Conservation (phyloP, 768 basidiomycete species). For the Lentinula lateritia region DNA sequence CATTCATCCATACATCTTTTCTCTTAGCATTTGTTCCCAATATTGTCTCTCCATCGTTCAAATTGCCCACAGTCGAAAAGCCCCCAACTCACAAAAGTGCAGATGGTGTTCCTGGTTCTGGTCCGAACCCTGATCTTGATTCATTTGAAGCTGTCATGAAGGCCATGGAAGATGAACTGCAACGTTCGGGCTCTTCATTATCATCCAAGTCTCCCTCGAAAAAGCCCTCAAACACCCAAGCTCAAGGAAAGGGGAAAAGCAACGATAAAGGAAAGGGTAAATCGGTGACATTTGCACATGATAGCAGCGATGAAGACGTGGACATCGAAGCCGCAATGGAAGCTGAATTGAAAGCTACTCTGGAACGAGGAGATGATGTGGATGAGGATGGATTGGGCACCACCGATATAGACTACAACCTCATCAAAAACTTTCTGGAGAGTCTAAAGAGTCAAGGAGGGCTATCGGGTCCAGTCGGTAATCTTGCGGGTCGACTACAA, state of each 20-base stretch:
- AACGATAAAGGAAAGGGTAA: conserved; percentile 43
- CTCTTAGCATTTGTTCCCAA: conserved; percentile 55
- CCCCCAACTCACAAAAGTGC: neutral
- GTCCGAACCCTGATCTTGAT: conserved; percentile 66
- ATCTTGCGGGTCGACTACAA: conserved; percentile 78
- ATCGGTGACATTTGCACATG: conserved; percentile 22
- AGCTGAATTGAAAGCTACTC: conserved; percentile 64
- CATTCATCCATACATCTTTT: neutral
- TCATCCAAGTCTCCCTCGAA: conserved; percentile 4
- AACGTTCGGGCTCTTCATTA: conserved; percentile 30
- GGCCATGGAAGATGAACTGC: conserved; percentile 87
- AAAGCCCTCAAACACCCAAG: conserved; percentile 2
- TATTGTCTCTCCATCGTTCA: conserved; percentile 1
- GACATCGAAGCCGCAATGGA: conserved; percentile 89
- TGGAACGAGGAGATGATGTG: conserved; percentile 46
- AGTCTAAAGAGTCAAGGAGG: conserved; percentile 93
- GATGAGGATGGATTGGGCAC: conserved; percentile 49
- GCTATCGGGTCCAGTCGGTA: conserved; percentile 86
- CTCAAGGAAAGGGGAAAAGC: neutral
- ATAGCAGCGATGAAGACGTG: conserved; percentile 40
- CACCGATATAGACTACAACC: conserved; percentile 67
- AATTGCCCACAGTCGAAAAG: neutral
- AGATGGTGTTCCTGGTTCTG: conserved; percentile 16
- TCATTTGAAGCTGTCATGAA: conserved; percentile 97
- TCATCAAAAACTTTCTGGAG: conserved; percentile 96